A percentile compares a stretch with the other conserved stretches of the same genome.
Evolutionary conservation across 805 yeast genomes (phyloP).

Genomic region (Phaffomyces thermotolerans): DNA sequence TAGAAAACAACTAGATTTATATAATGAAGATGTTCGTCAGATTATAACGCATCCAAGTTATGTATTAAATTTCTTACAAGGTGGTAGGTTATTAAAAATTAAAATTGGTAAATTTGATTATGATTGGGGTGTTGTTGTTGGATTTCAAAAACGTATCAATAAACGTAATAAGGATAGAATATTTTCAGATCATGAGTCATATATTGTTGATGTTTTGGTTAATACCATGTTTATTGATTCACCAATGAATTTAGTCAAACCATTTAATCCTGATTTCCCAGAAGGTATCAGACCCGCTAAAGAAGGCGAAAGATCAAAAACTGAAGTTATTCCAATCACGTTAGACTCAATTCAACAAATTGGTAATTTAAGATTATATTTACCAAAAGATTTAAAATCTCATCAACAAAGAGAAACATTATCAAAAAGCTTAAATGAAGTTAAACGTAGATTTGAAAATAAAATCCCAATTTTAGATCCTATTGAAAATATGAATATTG

Average conservation of each 20-base stretch:
- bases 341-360: constrained; percentile 66
- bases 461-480: constrained; percentile 93
- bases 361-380: constrained; percentile 71
- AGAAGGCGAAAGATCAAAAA: constrained; percentile 61
- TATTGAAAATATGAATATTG: constrained; percentile 84
- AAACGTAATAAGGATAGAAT: constrained; percentile 51
- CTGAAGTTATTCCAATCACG: constrained; percentile 81
- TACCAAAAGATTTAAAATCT: constrained; percentile 71
- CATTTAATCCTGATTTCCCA: constrained; percentile 70
- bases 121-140: constrained; percentile 94
- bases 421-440: constrained; percentile 70
- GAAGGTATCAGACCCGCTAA: constrained; percentile 84
- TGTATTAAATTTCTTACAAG: constrained; percentile 73
- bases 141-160: constrained; percentile 61
- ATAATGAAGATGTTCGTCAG: constrained; percentile 69
- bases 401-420: constrained; percentile 53
- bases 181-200: constrained; percentile 82
- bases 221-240: constrained; percentile 73
- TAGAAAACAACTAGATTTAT: constrained; percentile 60
- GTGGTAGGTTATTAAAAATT: constrained; percentile 78
- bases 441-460: constrained; percentile 76
- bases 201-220: constrained; percentile 79
- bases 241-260: constrained; percentile 74
- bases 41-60: constrained; percentile 90
- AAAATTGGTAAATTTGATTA: constrained; percentile 56